These are phyloP conservation scores for Aspergillus biplanus DNA, from an alignment of 495 filamentous ascomycete genomes.

Conservation along the genomic window DNA sequence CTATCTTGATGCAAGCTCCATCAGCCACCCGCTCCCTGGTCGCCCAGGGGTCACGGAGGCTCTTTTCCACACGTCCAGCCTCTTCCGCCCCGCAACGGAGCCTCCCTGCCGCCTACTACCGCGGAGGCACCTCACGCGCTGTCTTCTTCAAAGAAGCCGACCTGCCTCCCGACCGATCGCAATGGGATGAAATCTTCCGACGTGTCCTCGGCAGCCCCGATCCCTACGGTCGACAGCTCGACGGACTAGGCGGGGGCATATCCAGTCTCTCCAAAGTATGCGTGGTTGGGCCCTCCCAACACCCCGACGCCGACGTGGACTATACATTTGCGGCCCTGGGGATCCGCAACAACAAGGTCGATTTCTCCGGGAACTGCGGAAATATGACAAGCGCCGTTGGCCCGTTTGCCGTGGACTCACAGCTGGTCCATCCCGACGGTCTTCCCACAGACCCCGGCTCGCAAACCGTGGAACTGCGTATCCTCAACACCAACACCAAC, in stretches of 20 bases:
- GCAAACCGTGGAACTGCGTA: conserved; percentile 38
- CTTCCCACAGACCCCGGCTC: background rate
- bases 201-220: conserved; percentile 70
- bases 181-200: conserved; percentile 64
- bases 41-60: background rate
- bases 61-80: background rate
- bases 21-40: background rate
- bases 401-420: conserved; percentile 62
- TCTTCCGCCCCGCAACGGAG: conserved; percentile 27
- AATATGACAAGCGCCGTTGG: conserved; percentile 74
- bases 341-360: conserved; percentile 58
- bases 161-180: conserved; percentile 48
- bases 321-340: conserved; percentile 75
- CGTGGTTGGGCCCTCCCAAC: conserved; percentile 55
- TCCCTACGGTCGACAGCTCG: conserved; percentile 67
- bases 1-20: background rate
- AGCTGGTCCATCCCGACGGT: conserved; percentile 37
- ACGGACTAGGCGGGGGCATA: conserved; percentile 73
- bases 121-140: conserved; percentile 73
- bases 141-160: conserved; percentile 60
- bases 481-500: conserved; percentile 59
- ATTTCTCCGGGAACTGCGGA: conserved; percentile 73
- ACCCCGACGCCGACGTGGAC: conserved; percentile 63
- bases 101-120: conserved; percentile 69
- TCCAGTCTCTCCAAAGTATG: conserved; percentile 73